Evolutionary conservation across 139 green algal genomes (phyloP).

Genomic region (Ettlia oleoabundans): DNA sequence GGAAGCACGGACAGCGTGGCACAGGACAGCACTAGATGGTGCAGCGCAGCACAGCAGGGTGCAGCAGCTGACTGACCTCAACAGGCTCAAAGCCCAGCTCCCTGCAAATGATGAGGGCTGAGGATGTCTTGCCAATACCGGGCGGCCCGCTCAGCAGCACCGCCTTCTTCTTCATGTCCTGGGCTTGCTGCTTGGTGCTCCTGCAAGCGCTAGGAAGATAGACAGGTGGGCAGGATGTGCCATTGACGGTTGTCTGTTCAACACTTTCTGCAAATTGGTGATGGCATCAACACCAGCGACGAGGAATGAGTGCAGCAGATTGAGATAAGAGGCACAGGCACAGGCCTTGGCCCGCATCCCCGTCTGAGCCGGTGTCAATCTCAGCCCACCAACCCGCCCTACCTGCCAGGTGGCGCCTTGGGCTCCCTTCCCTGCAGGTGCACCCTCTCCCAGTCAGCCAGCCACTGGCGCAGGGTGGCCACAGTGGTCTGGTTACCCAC

Average conservation of each 20-base stretch:
- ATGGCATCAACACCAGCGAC: too few species aligned
- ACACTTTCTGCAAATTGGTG: too few species aligned
- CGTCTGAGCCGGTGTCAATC: too few species aligned
- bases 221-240: neutral
- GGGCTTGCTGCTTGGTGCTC: neutral
- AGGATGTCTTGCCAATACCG: constrained; percentile 85
- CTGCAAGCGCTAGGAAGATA: neutral
- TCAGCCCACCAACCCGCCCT: neutral
- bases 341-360: too few species aligned
- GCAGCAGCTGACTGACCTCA: constrained; percentile 77
- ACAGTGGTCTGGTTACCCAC: constrained; percentile 79
- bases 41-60: too few species aligned
- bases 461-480: constrained; percentile 28
- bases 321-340: too few species aligned
- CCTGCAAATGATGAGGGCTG: constrained; percentile 53
- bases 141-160: constrained; percentile 91
- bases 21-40: too few species aligned
- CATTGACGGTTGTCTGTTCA: too few species aligned
- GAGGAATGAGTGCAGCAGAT: too few species aligned
- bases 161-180: constrained; percentile 89
- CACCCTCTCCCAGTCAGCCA: constrained; percentile 62
- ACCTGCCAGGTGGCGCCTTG: neutral
- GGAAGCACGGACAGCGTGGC: too few species aligned
- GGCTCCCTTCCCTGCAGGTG: constrained; percentile 65
- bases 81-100: constrained; percentile 80